Percentiles rank a stretch among this genome's conserved stretches.
Evolutionary conservation across 2,329 filamentous ascomycete genomes (phyloP).

Genomic region (Neurospora sp.): DNA sequence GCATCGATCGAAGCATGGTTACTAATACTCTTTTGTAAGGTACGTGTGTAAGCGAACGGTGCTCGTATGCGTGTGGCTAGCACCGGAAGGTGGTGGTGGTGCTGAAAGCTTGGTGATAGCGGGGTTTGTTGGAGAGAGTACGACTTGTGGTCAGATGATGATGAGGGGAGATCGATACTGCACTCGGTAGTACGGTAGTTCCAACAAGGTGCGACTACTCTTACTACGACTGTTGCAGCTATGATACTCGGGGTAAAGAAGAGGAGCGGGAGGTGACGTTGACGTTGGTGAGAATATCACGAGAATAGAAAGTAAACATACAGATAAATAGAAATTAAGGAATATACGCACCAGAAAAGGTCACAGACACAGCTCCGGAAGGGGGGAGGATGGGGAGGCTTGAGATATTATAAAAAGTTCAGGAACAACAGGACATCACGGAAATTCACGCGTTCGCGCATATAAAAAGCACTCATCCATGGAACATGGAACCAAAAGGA

Average conservation of each 20-base stretch:
- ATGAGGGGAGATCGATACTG: neutral
- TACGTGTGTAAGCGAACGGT: constrained; percentile 1
- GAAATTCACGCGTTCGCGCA: neutral
- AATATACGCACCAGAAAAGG: constrained; percentile 3
- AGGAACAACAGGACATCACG: neutral
- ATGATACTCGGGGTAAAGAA: neutral
- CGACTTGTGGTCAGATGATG: neutral
- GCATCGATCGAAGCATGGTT: constrained; percentile 28
- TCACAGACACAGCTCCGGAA: neutral
- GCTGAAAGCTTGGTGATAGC: neutral
- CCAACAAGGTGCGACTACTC: no score
- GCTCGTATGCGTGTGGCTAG: neutral
- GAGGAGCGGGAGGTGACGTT: neutral
- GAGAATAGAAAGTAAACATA: neutral
- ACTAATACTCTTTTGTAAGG: neutral
- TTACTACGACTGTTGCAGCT: neutral
- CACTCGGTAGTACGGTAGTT: neutral
- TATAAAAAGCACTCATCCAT: neutral
- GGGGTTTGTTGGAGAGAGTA: neutral
- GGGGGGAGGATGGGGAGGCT: neutral
- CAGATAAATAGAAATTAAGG: neutral
- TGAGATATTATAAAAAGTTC: neutral
- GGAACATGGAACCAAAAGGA: neutral
- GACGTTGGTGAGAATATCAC: neutral
- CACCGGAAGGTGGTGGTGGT: neutral